phyloP scores from a whole-genome alignment of 164 flowering plant species.

The Warburgia ugandensis region DNA sequence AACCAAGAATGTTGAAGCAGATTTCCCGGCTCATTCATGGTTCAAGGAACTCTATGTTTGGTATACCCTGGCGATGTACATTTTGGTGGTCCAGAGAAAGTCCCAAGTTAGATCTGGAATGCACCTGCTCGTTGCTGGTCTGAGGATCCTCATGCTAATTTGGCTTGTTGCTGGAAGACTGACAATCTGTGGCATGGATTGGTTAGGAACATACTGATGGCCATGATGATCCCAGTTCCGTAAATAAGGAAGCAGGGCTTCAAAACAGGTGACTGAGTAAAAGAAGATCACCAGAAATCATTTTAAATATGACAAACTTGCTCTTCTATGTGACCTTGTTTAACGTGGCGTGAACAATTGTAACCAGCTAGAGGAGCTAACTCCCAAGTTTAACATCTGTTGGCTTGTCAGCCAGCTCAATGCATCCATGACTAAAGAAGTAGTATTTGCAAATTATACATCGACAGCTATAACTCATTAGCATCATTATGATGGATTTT shows the following conservation, averaged over 20 bases:
- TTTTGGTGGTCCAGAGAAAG: slow-evolving; percentile 20
- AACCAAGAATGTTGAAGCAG: slow-evolving; percentile 15
- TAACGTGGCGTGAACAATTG: neutral
- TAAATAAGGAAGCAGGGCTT: too few relatives aligned
- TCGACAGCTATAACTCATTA: too few relatives aligned
- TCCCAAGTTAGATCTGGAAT: slow-evolving; percentile 3
- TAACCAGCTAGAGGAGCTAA: neutral
- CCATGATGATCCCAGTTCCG: neutral
- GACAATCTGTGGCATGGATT: slow-evolving; percentile 1
- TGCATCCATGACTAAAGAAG: too few relatives aligned
- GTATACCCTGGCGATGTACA: slow-evolving; percentile 18
- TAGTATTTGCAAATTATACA: too few relatives aligned
- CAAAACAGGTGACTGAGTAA: neutral
- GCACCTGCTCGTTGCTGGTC: slow-evolving; percentile 2
- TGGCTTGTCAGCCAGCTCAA: too few relatives aligned
- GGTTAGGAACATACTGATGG: too few relatives aligned
- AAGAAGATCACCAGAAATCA: neutral
- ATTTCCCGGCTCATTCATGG: slow-evolving; percentile 20
- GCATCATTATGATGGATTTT: too few relatives aligned
- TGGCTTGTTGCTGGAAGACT: slow-evolving; percentile 4
- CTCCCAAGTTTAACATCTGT: neutral
- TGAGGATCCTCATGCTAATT: slow-evolving; percentile 4
- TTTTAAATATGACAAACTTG: neutral
- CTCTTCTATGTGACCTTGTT: neutral
- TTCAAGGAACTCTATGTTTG: slow-evolving; percentile 16